phyloP scores from a whole-genome alignment of 192 early-diverging fungal genomes.

The Glomus cerebriforme region DNA sequence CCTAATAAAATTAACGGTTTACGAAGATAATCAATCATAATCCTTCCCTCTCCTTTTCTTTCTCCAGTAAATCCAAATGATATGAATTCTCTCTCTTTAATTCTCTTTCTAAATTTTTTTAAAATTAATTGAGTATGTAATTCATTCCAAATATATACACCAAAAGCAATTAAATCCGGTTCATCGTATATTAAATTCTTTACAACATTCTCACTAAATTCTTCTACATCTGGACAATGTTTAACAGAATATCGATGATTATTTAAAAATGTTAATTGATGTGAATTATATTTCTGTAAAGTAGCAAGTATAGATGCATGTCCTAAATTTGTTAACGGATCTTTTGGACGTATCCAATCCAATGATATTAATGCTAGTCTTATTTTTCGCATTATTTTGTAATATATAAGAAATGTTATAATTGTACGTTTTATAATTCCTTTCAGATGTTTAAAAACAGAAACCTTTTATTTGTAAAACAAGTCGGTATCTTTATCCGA shows the following conservation, averaged over 20 bases:
- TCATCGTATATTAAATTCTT: neutral
- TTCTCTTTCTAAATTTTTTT: neutral
- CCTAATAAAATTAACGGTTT: neutral
- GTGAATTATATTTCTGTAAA: conserved; percentile 12
- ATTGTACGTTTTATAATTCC: too few species aligned
- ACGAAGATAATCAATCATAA: too few species aligned
- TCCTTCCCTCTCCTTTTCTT: too few species aligned
- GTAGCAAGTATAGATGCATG: conserved; percentile 31
- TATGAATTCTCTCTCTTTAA: too few species aligned
- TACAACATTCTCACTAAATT: neutral
- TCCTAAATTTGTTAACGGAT: conserved; percentile 27
- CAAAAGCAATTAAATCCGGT: conserved; percentile 20
- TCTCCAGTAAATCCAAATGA: too few species aligned
- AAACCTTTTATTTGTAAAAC: too few species aligned
- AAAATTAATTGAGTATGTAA: conserved; percentile 27
- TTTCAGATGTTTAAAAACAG: too few species aligned
- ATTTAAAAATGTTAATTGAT: conserved; percentile 3
- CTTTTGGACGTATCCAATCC: conserved; percentile 32
- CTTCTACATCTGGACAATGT: neutral
- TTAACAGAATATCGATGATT: neutral
- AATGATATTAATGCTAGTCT: conserved; percentile 23
- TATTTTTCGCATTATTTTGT: too few species aligned
- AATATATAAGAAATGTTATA: too few species aligned
- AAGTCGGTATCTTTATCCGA: too few species aligned
- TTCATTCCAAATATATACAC: conserved; percentile 34